These are phyloP conservation scores for Cydonia oblonga DNA, from an alignment of 331 rosid genomes.

Conservation along the genomic window DNA sequence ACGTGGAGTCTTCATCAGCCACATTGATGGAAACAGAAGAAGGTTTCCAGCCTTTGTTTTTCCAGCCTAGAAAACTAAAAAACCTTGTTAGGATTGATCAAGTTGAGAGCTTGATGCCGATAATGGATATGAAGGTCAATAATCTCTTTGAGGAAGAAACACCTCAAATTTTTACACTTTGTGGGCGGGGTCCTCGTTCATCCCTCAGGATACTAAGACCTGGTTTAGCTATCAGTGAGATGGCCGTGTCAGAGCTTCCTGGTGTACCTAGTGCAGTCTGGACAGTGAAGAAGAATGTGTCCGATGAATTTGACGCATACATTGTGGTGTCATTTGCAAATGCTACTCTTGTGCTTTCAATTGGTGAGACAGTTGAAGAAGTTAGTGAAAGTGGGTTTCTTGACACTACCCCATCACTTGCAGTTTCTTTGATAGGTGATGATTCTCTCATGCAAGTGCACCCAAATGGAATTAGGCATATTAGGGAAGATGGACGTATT, in stretches of 20 bases:
- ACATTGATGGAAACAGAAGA: slow-evolving; percentile 77
- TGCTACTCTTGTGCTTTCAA: slow-evolving; percentile 92
- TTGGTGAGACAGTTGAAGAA: slow-evolving; percentile 98
- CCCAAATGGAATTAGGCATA: slow-evolving; percentile 96
- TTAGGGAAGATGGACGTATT: slow-evolving; percentile 93
- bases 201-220: slow-evolving; percentile 87
- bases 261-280: slow-evolving; percentile 91
- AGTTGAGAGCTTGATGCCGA: slow-evolving; percentile 88
- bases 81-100: slow-evolving; percentile 93
- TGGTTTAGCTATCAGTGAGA: slow-evolving; percentile 92
- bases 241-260: slow-evolving; percentile 98
- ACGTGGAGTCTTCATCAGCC: slow-evolving; percentile 82
- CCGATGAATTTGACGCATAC: slow-evolving; percentile 89
- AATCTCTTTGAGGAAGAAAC: slow-evolving; percentile 95
- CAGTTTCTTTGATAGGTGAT: slow-evolving; percentile 94
- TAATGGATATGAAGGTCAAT: slow-evolving; percentile 83
- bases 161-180: slow-evolving; percentile 79
- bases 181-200: slow-evolving; percentile 95
- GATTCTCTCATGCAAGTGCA: slow-evolving; percentile 99
- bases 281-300: slow-evolving; percentile 90
- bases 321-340: slow-evolving; percentile 89
- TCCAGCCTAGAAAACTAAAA: slow-evolving; percentile 73
- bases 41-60: slow-evolving; percentile 88
- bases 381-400: slow-evolving; percentile 94
- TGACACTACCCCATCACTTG: slow-evolving; percentile 86